Base-by-base conservation (phyloP, 345 rosid species). In the Gossypioides kirkii region DNA sequence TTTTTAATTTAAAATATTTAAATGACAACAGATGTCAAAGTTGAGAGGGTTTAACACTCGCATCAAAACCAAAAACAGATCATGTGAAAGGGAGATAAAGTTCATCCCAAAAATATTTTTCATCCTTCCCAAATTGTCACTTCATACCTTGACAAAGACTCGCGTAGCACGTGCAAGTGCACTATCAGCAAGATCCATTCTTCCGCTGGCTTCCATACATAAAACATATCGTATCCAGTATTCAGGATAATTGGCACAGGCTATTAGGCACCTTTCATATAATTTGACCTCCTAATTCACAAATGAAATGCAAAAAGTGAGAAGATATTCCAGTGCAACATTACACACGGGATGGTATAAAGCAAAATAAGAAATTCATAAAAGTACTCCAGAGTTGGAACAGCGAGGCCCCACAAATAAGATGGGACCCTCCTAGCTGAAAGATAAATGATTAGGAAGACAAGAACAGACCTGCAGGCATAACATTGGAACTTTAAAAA, bases 361-460 rank as follows among this genome's bases (percentile, higher is more conserved):
- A 88, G 53, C 87, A 86, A 84, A 76, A 85, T 83, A 84, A 84
- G 90, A 85, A 87, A 86, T 81, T 87, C 90, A 92, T 86, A 82
- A 91, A 85, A 80, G 85, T 90, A 91, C 97, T 90, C 94, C 87
- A 87, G 77, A 76, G 79, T 81, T 61, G 81, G 91, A 91, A 86
- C 79, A 91, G 87, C 86, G 91, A 85, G 89, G 91, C 85, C 97
- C 97, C 97, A 85, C 93, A 91, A 85, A 85, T 81, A 89, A 32
- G 83, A 83, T 72, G 84, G 81, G 89, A 85, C 93, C 96, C 98
- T 88, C 96, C 94, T 89, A 87, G 95, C 89, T 80, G 89, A 89
- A 77, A 89, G 87, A 90, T 77, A 95, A 93, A 92, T 87, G 87
- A 89, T 93, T 87, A 96, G 90, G 98, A 87, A 86, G 94, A 89